Evolutionary conservation across 2,329 filamentous ascomycete species (phyloP).

Genomic region (Aspergillus sclerotialis): DNA sequence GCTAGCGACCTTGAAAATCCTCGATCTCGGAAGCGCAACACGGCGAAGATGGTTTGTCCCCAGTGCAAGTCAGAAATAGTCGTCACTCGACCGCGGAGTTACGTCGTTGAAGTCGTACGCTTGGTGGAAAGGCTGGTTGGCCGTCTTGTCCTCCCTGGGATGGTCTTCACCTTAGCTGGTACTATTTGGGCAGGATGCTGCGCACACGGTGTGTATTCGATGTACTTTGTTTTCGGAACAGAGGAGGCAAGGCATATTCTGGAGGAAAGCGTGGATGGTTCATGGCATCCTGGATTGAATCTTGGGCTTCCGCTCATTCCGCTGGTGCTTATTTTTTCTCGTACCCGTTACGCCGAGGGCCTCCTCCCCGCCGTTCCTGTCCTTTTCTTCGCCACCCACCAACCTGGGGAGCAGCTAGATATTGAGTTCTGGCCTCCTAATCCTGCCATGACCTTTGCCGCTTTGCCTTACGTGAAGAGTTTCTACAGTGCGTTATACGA

Average conservation of each 20-base stretch:
- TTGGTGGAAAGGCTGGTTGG: constrained; percentile 50
- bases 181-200: constrained; percentile 47
- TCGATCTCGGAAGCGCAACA: constrained; percentile 43
- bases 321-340: constrained; percentile 59
- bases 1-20: constrained; percentile 79
- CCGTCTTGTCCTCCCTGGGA: constrained; percentile 58
- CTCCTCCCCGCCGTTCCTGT: constrained; percentile 58
- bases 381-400: constrained; percentile 45
- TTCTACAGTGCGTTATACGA: constrained; percentile 59
- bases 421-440: constrained; percentile 59
- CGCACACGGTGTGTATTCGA: constrained; percentile 55
- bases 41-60: constrained; percentile 68
- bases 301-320: constrained; percentile 62
- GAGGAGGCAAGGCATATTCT: constrained; percentile 54
- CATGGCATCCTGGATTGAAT: constrained; percentile 45
- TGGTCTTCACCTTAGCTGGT: constrained; percentile 45
- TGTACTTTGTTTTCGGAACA: constrained; percentile 59
- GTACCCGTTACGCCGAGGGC: constrained; percentile 57
- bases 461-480: constrained; percentile 58
- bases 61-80: constrained; percentile 80
- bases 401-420: constrained; percentile 40
- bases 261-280: constrained; percentile 26
- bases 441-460: constrained; percentile 58
- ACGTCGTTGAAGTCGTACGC: constrained; percentile 61
- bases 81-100: constrained; percentile 67